Percentiles rank a stretch among this genome's conserved stretches.
phyloP scores from a whole-genome alignment of 106 monocot genomes.

The Ottelia alismoides region DNA sequence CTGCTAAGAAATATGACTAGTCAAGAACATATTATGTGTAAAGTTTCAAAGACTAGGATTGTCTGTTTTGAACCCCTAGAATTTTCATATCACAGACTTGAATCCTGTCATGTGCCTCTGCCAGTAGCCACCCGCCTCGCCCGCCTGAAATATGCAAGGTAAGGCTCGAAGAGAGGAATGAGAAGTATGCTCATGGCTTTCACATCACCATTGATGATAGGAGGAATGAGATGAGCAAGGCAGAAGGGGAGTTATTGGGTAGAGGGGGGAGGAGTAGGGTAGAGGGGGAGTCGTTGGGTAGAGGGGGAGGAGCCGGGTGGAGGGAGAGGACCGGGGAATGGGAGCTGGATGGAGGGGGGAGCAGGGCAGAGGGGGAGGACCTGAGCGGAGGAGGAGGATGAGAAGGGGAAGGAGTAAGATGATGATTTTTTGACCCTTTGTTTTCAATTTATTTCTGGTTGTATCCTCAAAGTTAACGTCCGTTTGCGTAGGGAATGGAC shows the following conservation, averaged over 20 bases:
- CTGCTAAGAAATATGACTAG: too few species aligned
- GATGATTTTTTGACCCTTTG: too few species aligned
- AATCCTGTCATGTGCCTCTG: neutral
- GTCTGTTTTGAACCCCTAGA: too few species aligned
- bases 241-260: constrained; percentile 72
- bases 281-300: constrained; percentile 7
- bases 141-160: constrained; percentile 80
- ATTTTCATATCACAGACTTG: constrained; percentile 6
- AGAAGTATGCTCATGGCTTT: constrained; percentile 90
- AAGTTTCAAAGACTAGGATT: too few species aligned
- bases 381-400: neutral
- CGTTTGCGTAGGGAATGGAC: too few species aligned
- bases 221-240: too few species aligned
- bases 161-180: constrained; percentile 55
- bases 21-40: too few species aligned
- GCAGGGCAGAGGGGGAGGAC: neutral
- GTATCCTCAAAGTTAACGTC: too few species aligned
- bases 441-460: too few species aligned
- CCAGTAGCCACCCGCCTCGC: constrained; percentile 25
- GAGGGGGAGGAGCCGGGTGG: constrained; percentile 14
- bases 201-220: constrained; percentile 84
- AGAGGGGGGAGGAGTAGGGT: constrained; percentile 20
- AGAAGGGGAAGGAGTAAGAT: too few species aligned
- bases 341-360: too few species aligned
- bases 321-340: neutral